Percentiles rank a stretch among this genome's conserved stretches.
Evolutionary conservation across 176 grass and related monocot genomes (phyloP).

Genomic region (Oryza glumipatula): DNA sequence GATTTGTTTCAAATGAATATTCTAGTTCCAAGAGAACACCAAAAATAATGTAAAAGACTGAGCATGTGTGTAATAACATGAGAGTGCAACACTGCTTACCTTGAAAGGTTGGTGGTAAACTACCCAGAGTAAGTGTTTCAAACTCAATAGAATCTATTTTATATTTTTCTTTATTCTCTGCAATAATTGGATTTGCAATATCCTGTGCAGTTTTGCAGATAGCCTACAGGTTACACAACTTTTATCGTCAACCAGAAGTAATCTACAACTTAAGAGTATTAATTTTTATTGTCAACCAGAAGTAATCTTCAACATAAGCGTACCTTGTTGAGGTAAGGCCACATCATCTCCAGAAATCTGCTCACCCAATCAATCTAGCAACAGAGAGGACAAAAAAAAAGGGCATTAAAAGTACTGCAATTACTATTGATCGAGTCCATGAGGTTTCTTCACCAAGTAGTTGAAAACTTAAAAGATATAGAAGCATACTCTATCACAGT

Average conservation of each 20-base stretch:
- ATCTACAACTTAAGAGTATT: neutral
- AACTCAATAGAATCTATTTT: constrained; percentile 92
- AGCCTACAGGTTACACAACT: constrained; percentile 49
- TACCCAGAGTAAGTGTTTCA: constrained; percentile 83
- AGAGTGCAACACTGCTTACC: constrained; percentile 45
- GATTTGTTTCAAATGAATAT: neutral
- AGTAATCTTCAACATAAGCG: constrained; percentile 14
- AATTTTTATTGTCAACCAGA: constrained; percentile 27
- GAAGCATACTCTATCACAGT: constrained; percentile 82
- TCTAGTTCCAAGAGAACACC: constrained; percentile 7
- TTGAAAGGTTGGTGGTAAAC: constrained; percentile 89
- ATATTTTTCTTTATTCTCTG: constrained; percentile 76
- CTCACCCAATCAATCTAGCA: constrained; percentile 94
- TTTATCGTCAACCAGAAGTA: too few relatives aligned
- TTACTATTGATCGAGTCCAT: neutral
- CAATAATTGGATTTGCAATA: constrained; percentile 83
- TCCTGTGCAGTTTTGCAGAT: constrained; percentile 83
- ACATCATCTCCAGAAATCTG: constrained; percentile 87
- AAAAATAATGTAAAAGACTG: constrained; percentile 26
- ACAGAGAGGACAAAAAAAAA: constrained; percentile 30
- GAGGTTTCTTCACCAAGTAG: constrained; percentile 2
- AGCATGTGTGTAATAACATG: constrained; percentile 17
- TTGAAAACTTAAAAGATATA: neutral
- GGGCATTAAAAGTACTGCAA: neutral
- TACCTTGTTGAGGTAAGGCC: constrained; percentile 96